Conservation (phyloP, 2,329 filamentous ascomycete genomes). For the Blastomyces parvus region DNA sequence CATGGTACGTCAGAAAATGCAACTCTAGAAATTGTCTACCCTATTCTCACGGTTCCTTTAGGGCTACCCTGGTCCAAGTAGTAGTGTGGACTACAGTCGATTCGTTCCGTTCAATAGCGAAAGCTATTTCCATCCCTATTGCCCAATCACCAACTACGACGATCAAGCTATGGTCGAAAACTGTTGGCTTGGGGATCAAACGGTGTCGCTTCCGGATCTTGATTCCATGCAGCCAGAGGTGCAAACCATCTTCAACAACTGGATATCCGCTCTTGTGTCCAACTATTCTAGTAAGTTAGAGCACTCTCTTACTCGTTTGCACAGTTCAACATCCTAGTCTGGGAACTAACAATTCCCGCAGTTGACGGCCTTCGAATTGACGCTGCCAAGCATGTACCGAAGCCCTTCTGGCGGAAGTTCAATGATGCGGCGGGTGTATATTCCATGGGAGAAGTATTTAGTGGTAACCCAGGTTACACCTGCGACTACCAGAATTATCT, state of each 20-base stretch:
- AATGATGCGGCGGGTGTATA: conserved; percentile 35
- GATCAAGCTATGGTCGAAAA: conserved; percentile 37
- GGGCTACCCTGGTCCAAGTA: conserved; percentile 37
- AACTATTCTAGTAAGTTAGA: conserved; percentile 50
- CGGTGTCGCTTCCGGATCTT: conserved; percentile 52
- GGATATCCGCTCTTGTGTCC: conserved; percentile 49
- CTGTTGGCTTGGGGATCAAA: conserved; percentile 48
- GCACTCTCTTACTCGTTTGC: background rate
- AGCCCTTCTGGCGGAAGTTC: conserved; percentile 34
- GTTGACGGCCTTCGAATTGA: conserved; percentile 43
- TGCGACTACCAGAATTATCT: conserved; percentile 38
- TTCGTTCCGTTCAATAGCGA: conserved; percentile 47
- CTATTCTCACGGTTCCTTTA: background rate
- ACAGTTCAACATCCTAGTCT: background rate
- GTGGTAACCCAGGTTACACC: conserved; percentile 30
- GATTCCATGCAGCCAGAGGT: conserved; percentile 46
- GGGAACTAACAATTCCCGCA: background rate
- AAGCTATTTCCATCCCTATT: conserved; percentile 54
- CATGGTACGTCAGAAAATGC: conserved; percentile 13
- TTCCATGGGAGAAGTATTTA: conserved; percentile 39
- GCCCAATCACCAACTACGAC: conserved; percentile 44
- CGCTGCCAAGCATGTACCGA: conserved; percentile 40
- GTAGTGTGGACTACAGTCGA: conserved; percentile 44
- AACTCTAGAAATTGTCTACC: background rate
- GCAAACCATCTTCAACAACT: conserved; percentile 45